These are phyloP conservation scores for Aspergillus chevalieri DNA, from an alignment of 2,329 filamentous ascomycete species.

Conservation along the genomic window DNA sequence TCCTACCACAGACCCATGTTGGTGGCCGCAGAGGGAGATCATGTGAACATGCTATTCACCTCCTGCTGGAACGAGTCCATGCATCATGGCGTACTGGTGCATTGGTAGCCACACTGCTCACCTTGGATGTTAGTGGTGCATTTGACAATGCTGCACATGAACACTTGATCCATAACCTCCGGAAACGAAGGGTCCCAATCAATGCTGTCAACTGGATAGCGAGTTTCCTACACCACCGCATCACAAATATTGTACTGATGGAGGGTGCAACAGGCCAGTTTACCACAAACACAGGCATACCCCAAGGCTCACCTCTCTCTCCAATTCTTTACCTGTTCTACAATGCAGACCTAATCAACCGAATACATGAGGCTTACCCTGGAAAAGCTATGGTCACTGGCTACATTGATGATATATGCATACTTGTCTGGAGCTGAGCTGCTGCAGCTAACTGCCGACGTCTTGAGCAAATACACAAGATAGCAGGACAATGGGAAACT, in stretches of 20 bases:
- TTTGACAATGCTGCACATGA: conserved; percentile 8
- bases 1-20: conserved; percentile 5
- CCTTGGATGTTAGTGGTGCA: conserved; percentile 9
- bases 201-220: not conserved
- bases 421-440: not conserved
- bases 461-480: not conserved
- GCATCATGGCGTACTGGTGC: conserved; percentile 1
- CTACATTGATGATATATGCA: not conserved
- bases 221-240: conserved; percentile 2
- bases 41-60: conserved; percentile 9
- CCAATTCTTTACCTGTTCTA: conserved; percentile 5
- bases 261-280: conserved; percentile 1
- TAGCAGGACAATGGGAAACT: not conserved
- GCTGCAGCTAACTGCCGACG: not conserved
- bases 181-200: not conserved
- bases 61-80: conserved; percentile 4
- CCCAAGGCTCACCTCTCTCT: conserved; percentile 1
- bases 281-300: conserved; percentile 1
- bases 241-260: not conserved
- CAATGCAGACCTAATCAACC: not conserved
- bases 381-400: not conserved
- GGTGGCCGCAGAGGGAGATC: conserved; percentile 9
- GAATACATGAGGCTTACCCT: not conserved
- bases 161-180: conserved; percentile 7
- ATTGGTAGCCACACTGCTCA: conserved; percentile 4